Conservation (phyloP, 129 eudicot species). For the Tagetes patula region DNA sequence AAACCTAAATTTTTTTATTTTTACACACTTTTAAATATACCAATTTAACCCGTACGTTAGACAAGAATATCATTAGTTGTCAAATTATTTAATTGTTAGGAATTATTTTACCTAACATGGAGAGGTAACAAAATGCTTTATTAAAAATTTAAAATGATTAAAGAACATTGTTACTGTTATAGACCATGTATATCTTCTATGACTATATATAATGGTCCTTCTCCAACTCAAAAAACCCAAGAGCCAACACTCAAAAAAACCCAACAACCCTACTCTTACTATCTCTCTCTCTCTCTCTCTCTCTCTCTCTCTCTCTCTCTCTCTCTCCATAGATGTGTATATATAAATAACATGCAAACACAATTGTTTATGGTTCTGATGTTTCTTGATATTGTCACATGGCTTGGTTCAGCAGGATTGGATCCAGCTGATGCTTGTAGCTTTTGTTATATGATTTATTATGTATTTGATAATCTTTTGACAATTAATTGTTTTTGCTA, state of each 20-base stretch:
- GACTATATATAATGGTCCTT: conserved; percentile 30
- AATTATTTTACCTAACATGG: too few relatives aligned
- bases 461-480: neutral
- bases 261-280: neutral
- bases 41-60: too few relatives aligned
- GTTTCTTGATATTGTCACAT: conserved; percentile 4
- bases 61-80: too few relatives aligned
- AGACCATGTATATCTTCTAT: neutral
- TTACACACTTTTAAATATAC: too few relatives aligned
- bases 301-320: neutral
- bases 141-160: neutral
- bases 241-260: neutral
- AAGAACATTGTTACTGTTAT: neutral
- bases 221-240: conserved; percentile 22
- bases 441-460: neutral
- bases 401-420: conserved; percentile 2
- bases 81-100: too few relatives aligned
- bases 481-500: too few relatives aligned
- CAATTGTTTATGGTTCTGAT: neutral
- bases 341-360: neutral
- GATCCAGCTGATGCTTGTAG: neutral
- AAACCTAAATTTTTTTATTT: too few relatives aligned
- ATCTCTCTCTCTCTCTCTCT: neutral
- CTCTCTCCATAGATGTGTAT: too few relatives aligned
- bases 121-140: too few relatives aligned